Evolutionary conservation across 352 stramenopile genomes (phyloP).

Genomic region (Globisporangium perplexum): DNA sequence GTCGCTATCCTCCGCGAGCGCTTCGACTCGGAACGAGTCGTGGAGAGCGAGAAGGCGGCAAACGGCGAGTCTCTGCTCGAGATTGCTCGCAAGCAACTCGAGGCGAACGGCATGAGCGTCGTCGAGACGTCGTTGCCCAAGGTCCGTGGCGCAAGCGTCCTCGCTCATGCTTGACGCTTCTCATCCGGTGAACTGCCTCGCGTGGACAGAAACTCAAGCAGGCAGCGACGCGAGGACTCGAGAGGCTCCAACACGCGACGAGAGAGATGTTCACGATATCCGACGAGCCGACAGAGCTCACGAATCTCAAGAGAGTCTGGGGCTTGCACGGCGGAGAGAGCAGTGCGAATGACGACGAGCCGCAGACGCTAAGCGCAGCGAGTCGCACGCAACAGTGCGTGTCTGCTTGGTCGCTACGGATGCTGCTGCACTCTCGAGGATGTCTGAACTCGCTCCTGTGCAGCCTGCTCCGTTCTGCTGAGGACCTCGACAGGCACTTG

Average conservation of each 20-base stretch:
- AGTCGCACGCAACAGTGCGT: slow-evolving; percentile 3
- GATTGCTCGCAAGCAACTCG: slow-evolving; percentile 48
- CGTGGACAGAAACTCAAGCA: slow-evolving; percentile 32
- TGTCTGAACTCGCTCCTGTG: not conserved
- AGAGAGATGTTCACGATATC: slow-evolving; percentile 25
- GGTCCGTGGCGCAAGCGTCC: slow-evolving; percentile 13
- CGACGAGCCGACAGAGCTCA: slow-evolving; percentile 37
- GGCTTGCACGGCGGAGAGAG: slow-evolving; percentile 19
- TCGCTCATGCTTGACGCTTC: too few relatives aligned
- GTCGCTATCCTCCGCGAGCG: slow-evolving; percentile 58
- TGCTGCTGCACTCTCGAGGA: too few relatives aligned
- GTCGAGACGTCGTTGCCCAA: slow-evolving; percentile 33
- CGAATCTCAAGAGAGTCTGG: slow-evolving; percentile 48
- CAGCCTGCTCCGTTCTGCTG: slow-evolving; percentile 31
- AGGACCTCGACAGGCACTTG: slow-evolving; percentile 39
- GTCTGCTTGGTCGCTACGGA: not conserved
- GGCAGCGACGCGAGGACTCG: slow-evolving; percentile 27
- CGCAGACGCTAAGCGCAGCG: not conserved
- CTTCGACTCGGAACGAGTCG: slow-evolving; percentile 28
- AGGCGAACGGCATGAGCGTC: slow-evolving; percentile 39
- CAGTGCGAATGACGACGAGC: not conserved
- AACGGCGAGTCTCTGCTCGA: slow-evolving; percentile 42
- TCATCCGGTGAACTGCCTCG: not conserved
- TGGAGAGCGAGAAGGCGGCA: not conserved
- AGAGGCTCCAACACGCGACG: slow-evolving; percentile 35